These are phyloP conservation scores for Leccinum subtestaceum DNA, from an alignment of 768 basidiomycete species.

Conservation along the genomic window DNA sequence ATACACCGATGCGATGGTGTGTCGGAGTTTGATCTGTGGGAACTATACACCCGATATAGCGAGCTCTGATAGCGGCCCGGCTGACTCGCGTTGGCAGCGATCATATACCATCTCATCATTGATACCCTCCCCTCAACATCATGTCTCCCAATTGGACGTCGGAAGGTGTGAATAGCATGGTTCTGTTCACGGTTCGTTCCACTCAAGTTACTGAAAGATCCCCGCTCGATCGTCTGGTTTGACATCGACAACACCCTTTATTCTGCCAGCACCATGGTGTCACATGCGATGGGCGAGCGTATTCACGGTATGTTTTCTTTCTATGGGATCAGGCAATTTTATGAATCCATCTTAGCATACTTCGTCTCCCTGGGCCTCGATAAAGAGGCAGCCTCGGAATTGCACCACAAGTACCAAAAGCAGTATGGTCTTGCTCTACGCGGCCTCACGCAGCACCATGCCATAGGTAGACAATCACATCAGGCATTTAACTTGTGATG, in stretches of 20 bases:
- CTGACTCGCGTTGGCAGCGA: neutral
- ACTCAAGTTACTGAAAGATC: slow-evolving; percentile 38
- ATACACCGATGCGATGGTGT: slow-evolving; percentile 7
- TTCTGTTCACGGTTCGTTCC: neutral
- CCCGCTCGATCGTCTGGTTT: slow-evolving; percentile 67
- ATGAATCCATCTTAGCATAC: slow-evolving; percentile 49
- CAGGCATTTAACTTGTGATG: neutral
- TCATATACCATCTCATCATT: slow-evolving; percentile 7
- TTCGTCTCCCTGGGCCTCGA: slow-evolving; percentile 68
- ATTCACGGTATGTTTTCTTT: slow-evolving; percentile 59
- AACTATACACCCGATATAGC: slow-evolving; percentile 22
- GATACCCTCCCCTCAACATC: slow-evolving; percentile 23
- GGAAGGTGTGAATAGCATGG: slow-evolving; percentile 23
- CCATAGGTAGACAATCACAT: slow-evolving; percentile 52
- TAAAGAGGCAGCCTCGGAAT: slow-evolving; percentile 62
- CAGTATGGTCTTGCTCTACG: slow-evolving; percentile 82
- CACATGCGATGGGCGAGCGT: slow-evolving; percentile 73
- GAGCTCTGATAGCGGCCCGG: neutral
- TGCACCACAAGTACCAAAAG: slow-evolving; percentile 72
- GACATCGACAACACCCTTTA: slow-evolving; percentile 91
- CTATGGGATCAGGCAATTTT: neutral
- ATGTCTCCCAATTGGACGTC: slow-evolving; percentile 21
- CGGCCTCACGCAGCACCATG: slow-evolving; percentile 72
- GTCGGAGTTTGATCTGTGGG: slow-evolving; percentile 28
- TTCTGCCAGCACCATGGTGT: slow-evolving; percentile 70